These are phyloP conservation scores for Salix arbutifolia DNA, from an alignment of 345 rosid species.

Conservation along the genomic window DNA sequence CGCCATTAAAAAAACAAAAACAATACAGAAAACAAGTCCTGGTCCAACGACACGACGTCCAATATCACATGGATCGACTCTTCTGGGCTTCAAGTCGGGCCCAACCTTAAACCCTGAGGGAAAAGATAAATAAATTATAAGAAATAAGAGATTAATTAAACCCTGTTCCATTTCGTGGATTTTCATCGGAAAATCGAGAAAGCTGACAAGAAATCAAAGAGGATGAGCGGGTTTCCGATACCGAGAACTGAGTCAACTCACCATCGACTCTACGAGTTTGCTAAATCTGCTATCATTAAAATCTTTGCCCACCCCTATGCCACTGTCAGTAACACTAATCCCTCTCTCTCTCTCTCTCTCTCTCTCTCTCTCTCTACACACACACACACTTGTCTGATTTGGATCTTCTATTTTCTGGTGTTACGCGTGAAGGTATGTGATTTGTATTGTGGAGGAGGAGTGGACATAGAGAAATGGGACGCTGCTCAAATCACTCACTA, in stretches of 20 bases:
- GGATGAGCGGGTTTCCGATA: not conserved
- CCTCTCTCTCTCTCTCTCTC: not conserved
- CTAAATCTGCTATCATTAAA: conserved; percentile 70
- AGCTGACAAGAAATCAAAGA: not conserved
- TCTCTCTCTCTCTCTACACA: too few relatives aligned
- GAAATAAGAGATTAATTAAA: too few relatives aligned
- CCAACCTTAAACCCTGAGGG: too few relatives aligned
- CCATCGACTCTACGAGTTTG: conserved; percentile 81
- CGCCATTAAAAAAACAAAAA: too few relatives aligned
- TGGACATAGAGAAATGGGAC: conserved; percentile 74
- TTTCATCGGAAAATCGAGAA: not conserved
- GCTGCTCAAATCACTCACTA: conserved; percentile 62
- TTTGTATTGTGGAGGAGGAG: conserved; percentile 74
- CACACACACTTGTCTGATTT: too few relatives aligned
- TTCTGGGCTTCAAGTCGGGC: too few relatives aligned
- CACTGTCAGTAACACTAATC: conserved; percentile 38
- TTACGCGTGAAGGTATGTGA: conserved; percentile 60
- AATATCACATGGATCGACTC: too few relatives aligned
- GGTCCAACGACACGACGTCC: too few relatives aligned
- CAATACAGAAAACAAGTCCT: too few relatives aligned
- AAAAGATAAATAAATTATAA: too few relatives aligned
- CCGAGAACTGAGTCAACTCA: conserved; percentile 65
- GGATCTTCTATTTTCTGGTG: not conserved
- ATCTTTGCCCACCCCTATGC: conserved; percentile 89
- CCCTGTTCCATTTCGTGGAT: too few relatives aligned